Base-by-base conservation (phyloP, 768 basidiomycete species). In the Rhodosporidiobolus odoratus region DNA sequence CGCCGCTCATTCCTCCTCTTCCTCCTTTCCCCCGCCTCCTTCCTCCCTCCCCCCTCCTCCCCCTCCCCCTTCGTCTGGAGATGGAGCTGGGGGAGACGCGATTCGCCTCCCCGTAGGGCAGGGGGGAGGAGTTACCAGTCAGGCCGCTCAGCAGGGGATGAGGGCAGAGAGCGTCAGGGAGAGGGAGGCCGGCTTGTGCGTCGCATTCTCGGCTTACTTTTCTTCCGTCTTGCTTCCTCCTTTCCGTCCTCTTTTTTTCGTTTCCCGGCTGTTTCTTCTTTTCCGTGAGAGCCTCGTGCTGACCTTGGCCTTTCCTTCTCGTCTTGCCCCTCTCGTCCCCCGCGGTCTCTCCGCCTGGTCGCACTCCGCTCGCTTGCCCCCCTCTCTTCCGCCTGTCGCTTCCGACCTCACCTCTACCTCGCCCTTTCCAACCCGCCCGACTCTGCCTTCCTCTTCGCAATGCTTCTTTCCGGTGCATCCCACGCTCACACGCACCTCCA, bases 81-180 rank as follows among this genome's bases (percentile, higher is more conserved):
- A 37, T 0, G 32, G 41, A 21, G 65, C 37, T 67, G n/a, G n/a
- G n/a, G n/a, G n/a, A n/a, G n/a, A n/a, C n/a, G n/a, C n/a, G n/a
- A n/a, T n/a, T 8, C n/a, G 21, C 48, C 21, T 50, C 7, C 48
- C 48, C 7, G 58, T 9, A 83, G 75, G 78, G 80, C 77, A 77
- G 83, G 80, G 69, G 74, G 82, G 52, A 9, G 27, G 30, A 10
- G 8, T 75, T 77, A 82, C 68, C 83, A 83, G 25, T 67, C 70
- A 52, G 71, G 73, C 25, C 76, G 80, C 59, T 85, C 85, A 73
- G 90, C 91, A 16, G 12, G n/a, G 27, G 19, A 40, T 50, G 17
- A n/a, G 47, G 27, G 35, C n/a, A 9, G 61, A 62, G 37, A 52
- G 61, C n/a, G 61, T 40, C 30, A n/a, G 40, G 57, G 57, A 62